These are phyloP conservation scores for Metschnikowia vanudenii DNA, from an alignment of 805 yeast genomes.

Conservation along the genomic window DNA sequence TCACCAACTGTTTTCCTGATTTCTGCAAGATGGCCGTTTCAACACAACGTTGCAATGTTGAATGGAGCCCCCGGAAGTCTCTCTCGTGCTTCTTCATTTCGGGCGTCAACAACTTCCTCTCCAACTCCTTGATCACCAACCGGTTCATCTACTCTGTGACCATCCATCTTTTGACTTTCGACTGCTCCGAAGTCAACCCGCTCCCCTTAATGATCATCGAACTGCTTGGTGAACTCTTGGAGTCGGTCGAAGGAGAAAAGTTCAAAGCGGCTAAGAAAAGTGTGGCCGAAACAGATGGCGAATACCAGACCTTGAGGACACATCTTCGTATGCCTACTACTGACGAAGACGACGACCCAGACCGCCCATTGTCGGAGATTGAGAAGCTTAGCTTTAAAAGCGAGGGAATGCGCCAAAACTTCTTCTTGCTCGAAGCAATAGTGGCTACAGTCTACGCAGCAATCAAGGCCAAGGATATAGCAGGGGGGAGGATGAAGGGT, in stretches of 20 bases:
- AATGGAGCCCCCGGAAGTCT: slow-evolving; percentile 9
- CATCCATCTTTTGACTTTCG: slow-evolving; percentile 7
- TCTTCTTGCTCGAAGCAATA: slow-evolving; percentile 14
- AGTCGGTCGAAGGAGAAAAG: neutral
- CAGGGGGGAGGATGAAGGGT: too few relatives aligned
- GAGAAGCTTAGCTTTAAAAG: slow-evolving; percentile 1
- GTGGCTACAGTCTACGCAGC: slow-evolving; percentile 11
- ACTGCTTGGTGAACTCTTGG: neutral
- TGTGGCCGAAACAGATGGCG: neutral
- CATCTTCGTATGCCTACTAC: neutral
- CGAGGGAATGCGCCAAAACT: slow-evolving; percentile 14
- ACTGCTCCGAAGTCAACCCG: slow-evolving; percentile 7
- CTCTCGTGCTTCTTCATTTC: slow-evolving; percentile 10
- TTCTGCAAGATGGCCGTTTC: slow-evolving; percentile 4
- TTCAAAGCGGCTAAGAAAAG: slow-evolving; percentile 2
- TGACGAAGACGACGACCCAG: neutral
- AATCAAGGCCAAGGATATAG: slow-evolving; percentile 3
- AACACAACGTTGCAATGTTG: slow-evolving; percentile 3
- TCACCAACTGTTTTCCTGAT: slow-evolving; percentile 11
- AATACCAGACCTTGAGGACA: neutral
- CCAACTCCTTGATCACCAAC: slow-evolving; percentile 12
- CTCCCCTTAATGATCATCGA: slow-evolving; percentile 6
- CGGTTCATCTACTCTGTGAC: slow-evolving; percentile 9
- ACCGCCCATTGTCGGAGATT: slow-evolving; percentile 2
- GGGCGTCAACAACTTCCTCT: slow-evolving; percentile 6